phyloP scores from a whole-genome alignment of 2,329 filamentous ascomycete genomes.

The Diaporthe vexans region DNA sequence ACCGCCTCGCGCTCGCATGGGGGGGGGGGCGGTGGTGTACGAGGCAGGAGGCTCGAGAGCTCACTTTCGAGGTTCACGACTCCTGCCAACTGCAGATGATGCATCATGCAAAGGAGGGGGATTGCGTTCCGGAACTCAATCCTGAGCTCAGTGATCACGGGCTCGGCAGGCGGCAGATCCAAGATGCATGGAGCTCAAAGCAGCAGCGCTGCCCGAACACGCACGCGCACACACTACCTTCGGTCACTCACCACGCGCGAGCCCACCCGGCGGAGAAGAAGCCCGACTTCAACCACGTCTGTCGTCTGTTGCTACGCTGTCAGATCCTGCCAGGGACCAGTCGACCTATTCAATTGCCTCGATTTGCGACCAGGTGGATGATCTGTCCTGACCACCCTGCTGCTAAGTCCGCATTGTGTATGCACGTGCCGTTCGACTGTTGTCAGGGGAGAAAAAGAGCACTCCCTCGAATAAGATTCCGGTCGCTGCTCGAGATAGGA shows the following conservation, averaged over 20 bases:
- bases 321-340: constrained; percentile 29
- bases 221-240: neutral
- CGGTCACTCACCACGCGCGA: neutral
- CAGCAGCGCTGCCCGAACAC: constrained; percentile 33
- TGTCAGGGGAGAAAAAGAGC: neutral
- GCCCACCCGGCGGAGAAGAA: constrained; percentile 4
- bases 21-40: constrained; percentile 6
- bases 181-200: constrained; percentile 38
- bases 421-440: neutral
- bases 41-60: constrained; percentile 27
- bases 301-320: constrained; percentile 1
- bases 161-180: constrained; percentile 39
- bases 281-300: constrained; percentile 11
- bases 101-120: constrained; percentile 31
- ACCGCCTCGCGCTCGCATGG: constrained; percentile 9
- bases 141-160: constrained; percentile 34
- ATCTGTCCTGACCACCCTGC: neutral
- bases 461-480: constrained; percentile 3
- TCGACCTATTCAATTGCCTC: neutral
- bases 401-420: neutral
- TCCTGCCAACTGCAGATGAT: constrained; percentile 37
- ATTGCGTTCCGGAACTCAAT: constrained; percentile 39
- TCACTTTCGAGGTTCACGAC: constrained; percentile 18
- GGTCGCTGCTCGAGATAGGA: constrained; percentile 23
- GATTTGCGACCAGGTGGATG: neutral